Conservation (phyloP, 805 yeast genomes). For the Kazachstania bromeliacearum region DNA sequence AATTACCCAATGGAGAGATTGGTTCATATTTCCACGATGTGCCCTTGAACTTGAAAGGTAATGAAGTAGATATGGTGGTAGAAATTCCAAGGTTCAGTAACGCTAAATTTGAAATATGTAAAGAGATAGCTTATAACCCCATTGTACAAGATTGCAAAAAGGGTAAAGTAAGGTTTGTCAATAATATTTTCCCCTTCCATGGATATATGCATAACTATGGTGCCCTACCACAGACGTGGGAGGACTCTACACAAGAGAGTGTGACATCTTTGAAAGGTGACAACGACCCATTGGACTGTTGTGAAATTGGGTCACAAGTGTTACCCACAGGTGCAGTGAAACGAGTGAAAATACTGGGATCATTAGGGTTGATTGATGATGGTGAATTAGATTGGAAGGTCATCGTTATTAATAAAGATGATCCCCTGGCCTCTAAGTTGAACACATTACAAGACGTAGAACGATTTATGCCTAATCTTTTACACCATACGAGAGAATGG, state of each 20-base stretch:
- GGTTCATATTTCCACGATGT: conserved; percentile 68
- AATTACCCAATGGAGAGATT: conserved; percentile 34
- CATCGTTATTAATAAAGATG: conserved; percentile 57
- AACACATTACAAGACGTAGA: conserved; percentile 63
- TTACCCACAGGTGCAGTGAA: conserved; percentile 54
- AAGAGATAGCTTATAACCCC: conserved; percentile 53
- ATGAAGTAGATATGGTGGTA: conserved; percentile 54
- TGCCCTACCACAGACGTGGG: conserved; percentile 94
- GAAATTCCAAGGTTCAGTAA: conserved; percentile 79
- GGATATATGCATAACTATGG: conserved; percentile 87
- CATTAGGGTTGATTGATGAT: conserved; percentile 74
- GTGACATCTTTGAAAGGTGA: conserved; percentile 56
- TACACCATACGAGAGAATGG: conserved; percentile 66
- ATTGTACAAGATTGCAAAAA: conserved; percentile 72
- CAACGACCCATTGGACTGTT: conserved; percentile 89
- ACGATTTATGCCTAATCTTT: conserved; percentile 56
- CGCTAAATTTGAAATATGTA: conserved; percentile 72
- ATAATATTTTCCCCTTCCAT: conserved; percentile 71
- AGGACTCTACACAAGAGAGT: conserved; percentile 57
- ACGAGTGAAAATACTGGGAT: conserved; percentile 63
- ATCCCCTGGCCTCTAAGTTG: conserved; percentile 52
- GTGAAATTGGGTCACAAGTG: conserved; percentile 70
- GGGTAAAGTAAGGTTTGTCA: conserved; percentile 54
- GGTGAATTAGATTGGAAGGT: conserved; percentile 97
- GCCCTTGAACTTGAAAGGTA: conserved; percentile 43